Conservation (phyloP, 495 filamentous ascomycete species). For the Aspergillus asperescens region DNA sequence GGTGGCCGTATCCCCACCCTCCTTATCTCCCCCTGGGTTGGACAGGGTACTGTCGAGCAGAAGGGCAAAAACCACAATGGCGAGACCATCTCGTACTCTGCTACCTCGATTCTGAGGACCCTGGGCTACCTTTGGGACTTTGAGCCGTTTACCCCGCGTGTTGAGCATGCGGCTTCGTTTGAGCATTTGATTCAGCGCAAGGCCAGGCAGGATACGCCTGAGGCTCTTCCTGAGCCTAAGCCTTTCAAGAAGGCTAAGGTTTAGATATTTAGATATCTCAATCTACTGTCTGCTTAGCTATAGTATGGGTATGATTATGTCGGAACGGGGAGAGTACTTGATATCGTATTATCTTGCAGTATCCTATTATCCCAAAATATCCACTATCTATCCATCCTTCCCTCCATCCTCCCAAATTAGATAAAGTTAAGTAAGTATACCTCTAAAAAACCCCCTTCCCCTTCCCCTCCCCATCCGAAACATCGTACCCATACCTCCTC, state of each 20-base stretch:
- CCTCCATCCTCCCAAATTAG: no score
- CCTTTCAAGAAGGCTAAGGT: slow-evolving; percentile 1
- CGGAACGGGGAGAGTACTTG: no score
- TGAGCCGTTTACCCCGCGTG: slow-evolving; percentile 39
- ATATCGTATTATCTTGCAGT: no score
- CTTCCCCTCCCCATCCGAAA: no score
- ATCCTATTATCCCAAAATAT: no score
- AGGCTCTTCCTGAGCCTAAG: slow-evolving; percentile 16
- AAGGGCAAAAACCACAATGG: slow-evolving; percentile 35
- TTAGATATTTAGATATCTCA: neutral
- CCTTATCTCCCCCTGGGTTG: slow-evolving; percentile 47
- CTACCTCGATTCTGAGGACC: slow-evolving; percentile 36
- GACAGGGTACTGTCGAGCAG: slow-evolving; percentile 42
- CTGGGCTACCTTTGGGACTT: slow-evolving; percentile 45
- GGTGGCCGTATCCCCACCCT: slow-evolving; percentile 46
- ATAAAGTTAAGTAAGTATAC: no score
- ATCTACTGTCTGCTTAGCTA: no score
- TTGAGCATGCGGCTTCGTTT: slow-evolving; percentile 35
- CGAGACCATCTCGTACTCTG: slow-evolving; percentile 33
- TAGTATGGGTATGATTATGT: no score
- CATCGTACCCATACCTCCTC: no score
- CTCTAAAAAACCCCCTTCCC: no score
- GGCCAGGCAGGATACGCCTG: slow-evolving; percentile 21
- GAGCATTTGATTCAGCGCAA: slow-evolving; percentile 33
- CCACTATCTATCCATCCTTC: no score